Percentiles rank a stretch among this genome's conserved stretches.
phyloP scores from a whole-genome alignment of 2,329 filamentous ascomycete genomes.

The Exserohilum turcica region DNA sequence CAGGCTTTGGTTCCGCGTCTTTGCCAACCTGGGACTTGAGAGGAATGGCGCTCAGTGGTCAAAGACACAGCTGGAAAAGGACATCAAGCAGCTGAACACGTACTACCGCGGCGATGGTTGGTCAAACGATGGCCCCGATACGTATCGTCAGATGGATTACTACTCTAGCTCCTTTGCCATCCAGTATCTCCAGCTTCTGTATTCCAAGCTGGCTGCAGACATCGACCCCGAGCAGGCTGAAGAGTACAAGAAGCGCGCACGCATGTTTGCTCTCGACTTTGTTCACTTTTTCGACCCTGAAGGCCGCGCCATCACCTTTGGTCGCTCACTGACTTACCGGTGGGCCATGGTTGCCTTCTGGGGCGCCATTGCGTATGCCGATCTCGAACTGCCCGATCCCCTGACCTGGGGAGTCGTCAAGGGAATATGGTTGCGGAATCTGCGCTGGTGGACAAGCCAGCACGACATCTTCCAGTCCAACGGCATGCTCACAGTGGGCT shows the following conservation, averaged over 20 bases:
- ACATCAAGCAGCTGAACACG: constrained; percentile 77
- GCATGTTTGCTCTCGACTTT: constrained; percentile 70
- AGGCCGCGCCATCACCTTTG: constrained; percentile 75
- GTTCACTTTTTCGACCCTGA: constrained; percentile 76
- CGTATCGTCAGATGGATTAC: constrained; percentile 84
- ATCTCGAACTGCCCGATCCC: constrained; percentile 72
- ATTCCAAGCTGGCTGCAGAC: constrained; percentile 71
- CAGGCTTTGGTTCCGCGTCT: constrained; percentile 84
- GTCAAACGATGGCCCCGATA: constrained; percentile 80
- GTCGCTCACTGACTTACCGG: constrained; percentile 78
- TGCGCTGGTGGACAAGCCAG: constrained; percentile 81
- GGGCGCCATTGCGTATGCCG: constrained; percentile 76
- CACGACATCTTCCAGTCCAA: constrained; percentile 74
- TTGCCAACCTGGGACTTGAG: constrained; percentile 78
- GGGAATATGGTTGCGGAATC: constrained; percentile 72
- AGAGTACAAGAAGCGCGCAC: constrained; percentile 72
- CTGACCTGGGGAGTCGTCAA: constrained; percentile 81
- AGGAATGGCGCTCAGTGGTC: constrained; percentile 75
- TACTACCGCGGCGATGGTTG: constrained; percentile 83
- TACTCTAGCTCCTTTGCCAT: constrained; percentile 84
- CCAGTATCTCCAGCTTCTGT: constrained; percentile 77
- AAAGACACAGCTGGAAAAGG: constrained; percentile 70
- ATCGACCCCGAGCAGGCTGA: constrained; percentile 67
- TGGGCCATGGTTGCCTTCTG: constrained; percentile 87
- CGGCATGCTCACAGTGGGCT: constrained; percentile 76